Conservation (phyloP, 2,329 filamentous ascomycete species). For the Fusarium torulosum region DNA sequence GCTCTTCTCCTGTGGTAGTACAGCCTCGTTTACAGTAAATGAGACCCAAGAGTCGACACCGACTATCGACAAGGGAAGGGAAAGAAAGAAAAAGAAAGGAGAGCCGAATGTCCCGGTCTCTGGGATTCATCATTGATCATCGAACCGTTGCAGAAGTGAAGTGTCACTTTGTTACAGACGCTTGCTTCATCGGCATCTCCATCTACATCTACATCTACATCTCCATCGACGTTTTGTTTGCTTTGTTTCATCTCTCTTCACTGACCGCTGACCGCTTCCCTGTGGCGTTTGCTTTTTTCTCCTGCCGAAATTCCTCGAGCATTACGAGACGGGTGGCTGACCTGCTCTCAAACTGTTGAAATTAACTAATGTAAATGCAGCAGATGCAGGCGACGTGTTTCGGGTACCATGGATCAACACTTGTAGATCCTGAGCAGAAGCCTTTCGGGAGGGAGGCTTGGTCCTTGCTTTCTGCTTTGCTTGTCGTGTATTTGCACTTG, state of each 20-base stretch:
- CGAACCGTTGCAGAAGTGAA: constrained; percentile 7
- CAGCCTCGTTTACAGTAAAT: constrained; percentile 24
- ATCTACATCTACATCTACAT: background rate
- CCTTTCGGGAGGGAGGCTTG: background rate
- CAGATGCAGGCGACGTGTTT: constrained; percentile 26
- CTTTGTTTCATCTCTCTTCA: constrained; percentile 27
- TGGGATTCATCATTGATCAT: background rate
- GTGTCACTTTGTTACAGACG: constrained; percentile 31
- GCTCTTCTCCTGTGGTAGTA: background rate
- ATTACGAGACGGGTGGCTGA: constrained; percentile 11
- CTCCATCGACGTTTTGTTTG: constrained; percentile 6
- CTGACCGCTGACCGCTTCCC: constrained; percentile 23
- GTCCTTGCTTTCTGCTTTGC: constrained; percentile 20
- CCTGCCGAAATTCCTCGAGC: constrained; percentile 40
- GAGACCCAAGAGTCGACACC: constrained; percentile 17
- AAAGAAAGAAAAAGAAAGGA: constrained; percentile 14
- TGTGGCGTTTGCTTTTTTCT: constrained; percentile 45
- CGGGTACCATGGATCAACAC: constrained; percentile 27
- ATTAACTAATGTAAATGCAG: constrained; percentile 18
- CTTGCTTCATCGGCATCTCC: background rate
- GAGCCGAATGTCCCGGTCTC: constrained; percentile 7
- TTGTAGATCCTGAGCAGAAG: constrained; percentile 21
- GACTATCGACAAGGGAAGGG: constrained; percentile 15
- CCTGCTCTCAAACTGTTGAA: background rate
- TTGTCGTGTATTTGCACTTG: background rate